These are phyloP conservation scores for Malbranchea zuffiana DNA, from an alignment of 2,329 filamentous ascomycete species.

Conservation along the genomic window DNA sequence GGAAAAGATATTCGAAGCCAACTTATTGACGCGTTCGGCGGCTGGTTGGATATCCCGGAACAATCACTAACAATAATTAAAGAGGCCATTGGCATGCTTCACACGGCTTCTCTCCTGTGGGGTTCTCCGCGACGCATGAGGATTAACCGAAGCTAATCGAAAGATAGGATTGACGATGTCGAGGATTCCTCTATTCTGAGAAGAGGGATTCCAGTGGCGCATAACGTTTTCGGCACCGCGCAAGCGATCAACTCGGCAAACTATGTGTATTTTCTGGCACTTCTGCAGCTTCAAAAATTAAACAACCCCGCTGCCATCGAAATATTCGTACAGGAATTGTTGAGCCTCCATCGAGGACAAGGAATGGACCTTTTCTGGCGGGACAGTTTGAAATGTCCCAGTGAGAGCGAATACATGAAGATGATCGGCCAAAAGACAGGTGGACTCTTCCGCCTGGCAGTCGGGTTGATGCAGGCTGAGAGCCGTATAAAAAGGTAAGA, in stretches of 20 bases:
- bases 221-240: constrained; percentile 32
- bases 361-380: constrained; percentile 33
- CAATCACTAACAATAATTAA: constrained; percentile 23
- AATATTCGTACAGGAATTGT: constrained; percentile 28
- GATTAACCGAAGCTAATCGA: background rate
- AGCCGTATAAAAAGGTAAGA: constrained; percentile 11
- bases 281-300: constrained; percentile 24
- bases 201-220: constrained; percentile 32
- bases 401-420: constrained; percentile 29
- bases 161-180: constrained; percentile 32
- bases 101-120: constrained; percentile 30
- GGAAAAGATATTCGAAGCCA: constrained; percentile 40
- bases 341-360: constrained; percentile 31
- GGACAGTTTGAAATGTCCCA: constrained; percentile 25
- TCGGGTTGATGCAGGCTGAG: constrained; percentile 27
- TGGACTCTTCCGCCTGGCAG: constrained; percentile 29
- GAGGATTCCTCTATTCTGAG: constrained; percentile 33
- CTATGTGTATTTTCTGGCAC: constrained; percentile 30
- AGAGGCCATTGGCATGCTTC: constrained; percentile 25
- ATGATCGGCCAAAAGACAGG: constrained; percentile 34
- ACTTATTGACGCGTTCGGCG: constrained; percentile 29
- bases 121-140: background rate
- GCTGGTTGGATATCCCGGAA: constrained; percentile 26
- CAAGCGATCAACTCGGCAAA: constrained; percentile 39
- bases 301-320: constrained; percentile 22